phyloP scores from a whole-genome alignment of 2,329 filamentous ascomycete genomes.

The Fusarium haematococcum region DNA sequence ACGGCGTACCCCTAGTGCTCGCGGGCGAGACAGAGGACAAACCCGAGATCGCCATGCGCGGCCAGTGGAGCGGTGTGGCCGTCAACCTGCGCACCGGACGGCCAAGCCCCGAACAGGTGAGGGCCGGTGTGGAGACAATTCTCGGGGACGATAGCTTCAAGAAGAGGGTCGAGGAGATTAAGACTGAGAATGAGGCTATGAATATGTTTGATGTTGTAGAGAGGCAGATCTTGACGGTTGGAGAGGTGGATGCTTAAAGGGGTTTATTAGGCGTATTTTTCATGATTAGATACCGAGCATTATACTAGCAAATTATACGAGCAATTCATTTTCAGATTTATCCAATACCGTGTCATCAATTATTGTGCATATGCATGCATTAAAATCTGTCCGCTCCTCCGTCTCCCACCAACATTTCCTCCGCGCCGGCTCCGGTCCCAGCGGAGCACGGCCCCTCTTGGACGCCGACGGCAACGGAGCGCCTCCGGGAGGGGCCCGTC shows the following conservation, averaged over 20 bases:
- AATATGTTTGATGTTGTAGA: constrained; percentile 38
- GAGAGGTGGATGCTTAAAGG: constrained; percentile 2
- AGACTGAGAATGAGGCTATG: constrained; percentile 50
- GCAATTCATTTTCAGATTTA: neutral
- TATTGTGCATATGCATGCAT: neutral
- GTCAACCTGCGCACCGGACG: constrained; percentile 55
- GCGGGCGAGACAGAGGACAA: constrained; percentile 57
- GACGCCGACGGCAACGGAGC: constrained; percentile 16
- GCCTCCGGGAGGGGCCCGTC: neutral
- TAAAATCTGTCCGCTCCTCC: neutral
- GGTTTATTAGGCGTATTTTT: neutral
- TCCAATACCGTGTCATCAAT: neutral
- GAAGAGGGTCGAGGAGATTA: constrained; percentile 46
- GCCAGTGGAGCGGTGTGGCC: constrained; percentile 58
- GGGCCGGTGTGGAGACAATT: constrained; percentile 47
- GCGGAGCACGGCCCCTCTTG: constrained; percentile 29
- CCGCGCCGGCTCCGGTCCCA: constrained; percentile 23
- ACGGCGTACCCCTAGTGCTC: constrained; percentile 61
- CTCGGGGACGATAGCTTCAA: constrained; percentile 47
- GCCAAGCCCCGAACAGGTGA: constrained; percentile 46
- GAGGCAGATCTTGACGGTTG: constrained; percentile 33
- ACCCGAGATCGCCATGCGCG: constrained; percentile 54
- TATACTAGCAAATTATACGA: neutral
- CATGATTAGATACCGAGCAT: neutral
- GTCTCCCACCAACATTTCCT: constrained; percentile 8